These are phyloP conservation scores for Erodium trifolium DNA, from an alignment of 441 rosid species.

Conservation along the genomic window DNA sequence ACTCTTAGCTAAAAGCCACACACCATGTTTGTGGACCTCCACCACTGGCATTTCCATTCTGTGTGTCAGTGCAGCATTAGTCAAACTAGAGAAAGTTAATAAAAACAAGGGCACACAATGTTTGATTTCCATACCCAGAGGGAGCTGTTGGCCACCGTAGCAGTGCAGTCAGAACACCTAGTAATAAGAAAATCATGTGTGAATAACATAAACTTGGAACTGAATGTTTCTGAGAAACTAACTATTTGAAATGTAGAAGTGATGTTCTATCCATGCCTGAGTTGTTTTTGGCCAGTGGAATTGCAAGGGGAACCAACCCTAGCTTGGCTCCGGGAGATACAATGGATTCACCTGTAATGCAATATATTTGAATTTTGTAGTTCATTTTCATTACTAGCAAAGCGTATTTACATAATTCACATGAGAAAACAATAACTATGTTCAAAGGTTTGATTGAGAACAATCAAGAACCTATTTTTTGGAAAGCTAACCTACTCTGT, in stretches of 20 bases:
- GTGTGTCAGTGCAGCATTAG: slow-evolving; percentile 17
- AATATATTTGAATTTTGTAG: slow-evolving; percentile 6
- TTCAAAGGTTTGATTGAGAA: too few relatives aligned
- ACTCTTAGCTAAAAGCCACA: slow-evolving; percentile 69
- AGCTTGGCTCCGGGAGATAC: slow-evolving; percentile 67
- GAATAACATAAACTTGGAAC: slow-evolving; percentile 12
- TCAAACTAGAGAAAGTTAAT: slow-evolving; percentile 18
- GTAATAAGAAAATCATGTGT: slow-evolving; percentile 14
- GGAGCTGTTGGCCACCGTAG: slow-evolving; percentile 91
- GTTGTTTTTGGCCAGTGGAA: slow-evolving; percentile 53
- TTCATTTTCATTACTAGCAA: neutral
- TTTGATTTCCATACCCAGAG: slow-evolving; percentile 39
- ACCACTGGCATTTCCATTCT: slow-evolving; percentile 95
- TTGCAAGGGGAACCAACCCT: slow-evolving; percentile 68
- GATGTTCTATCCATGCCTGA: slow-evolving; percentile 38
- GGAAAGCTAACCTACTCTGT: too few relatives aligned
- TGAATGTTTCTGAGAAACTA: slow-evolving; percentile 9
- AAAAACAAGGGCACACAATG: slow-evolving; percentile 6
- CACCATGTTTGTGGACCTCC: slow-evolving; percentile 69
- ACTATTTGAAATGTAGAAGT: slow-evolving; percentile 5
- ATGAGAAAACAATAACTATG: too few relatives aligned
- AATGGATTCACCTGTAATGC: slow-evolving; percentile 47
- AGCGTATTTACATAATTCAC: too few relatives aligned
- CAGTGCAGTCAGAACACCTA: slow-evolving; percentile 56
- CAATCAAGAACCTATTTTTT: too few relatives aligned